Percentiles rank a stretch among this genome's conserved stretches.
phyloP scores from a whole-genome alignment of 306 rosid species.

The Castanospermum australe region DNA sequence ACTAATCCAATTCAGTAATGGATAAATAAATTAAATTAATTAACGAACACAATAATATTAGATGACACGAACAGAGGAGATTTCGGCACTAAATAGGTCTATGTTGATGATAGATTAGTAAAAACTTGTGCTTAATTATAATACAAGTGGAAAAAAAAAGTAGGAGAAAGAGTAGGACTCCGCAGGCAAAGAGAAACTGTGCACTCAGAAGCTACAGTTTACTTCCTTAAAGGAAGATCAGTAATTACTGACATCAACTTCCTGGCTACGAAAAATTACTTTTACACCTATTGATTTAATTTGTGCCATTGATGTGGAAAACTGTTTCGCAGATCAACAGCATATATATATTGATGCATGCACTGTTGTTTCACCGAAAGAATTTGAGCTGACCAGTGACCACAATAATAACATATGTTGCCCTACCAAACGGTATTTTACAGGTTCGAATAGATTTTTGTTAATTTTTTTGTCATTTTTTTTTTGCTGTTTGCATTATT shows the following conservation, averaged over 20 bases:
- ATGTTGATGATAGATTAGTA: not conserved
- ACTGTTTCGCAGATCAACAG: too few species aligned
- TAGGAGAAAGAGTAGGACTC: not conserved
- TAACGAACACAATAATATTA: too few species aligned
- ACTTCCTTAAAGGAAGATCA: not conserved
- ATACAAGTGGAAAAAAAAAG: not conserved
- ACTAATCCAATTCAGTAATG: not conserved
- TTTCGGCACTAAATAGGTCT: not conserved
- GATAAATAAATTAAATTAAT: not conserved
- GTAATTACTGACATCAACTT: not conserved
- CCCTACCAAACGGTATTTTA: too few species aligned
- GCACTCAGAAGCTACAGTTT: not conserved
- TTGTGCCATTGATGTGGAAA: not conserved
- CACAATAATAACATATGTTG: conserved; percentile 9
- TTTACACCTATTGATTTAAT: not conserved
- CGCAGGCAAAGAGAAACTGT: not conserved
- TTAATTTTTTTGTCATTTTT: too few species aligned
- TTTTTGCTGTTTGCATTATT: too few species aligned
- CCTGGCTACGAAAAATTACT: not conserved
- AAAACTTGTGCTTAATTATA: not conserved
- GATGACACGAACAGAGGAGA: not conserved
- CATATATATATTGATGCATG: not conserved
- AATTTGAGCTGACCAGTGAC: not conserved
- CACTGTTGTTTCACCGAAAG: not conserved
- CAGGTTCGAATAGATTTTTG: too few species aligned